phyloP scores from a whole-genome alignment of 2,329 filamentous ascomycete species.

The Botrytis porri region DNA sequence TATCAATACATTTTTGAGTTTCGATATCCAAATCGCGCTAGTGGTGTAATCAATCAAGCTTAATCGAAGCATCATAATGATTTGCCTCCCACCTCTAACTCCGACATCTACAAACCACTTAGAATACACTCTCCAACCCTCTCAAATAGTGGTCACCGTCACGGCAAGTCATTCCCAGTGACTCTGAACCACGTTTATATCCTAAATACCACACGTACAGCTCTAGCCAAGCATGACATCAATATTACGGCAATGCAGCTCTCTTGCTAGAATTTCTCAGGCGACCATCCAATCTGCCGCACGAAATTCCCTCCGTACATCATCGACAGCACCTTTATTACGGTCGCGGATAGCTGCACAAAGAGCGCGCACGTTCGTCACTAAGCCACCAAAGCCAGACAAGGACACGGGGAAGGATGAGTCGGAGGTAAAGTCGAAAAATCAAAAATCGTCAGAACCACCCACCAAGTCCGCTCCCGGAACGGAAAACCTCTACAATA shows the following conservation, averaged over 20 bases:
- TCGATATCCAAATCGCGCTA: conserved; percentile 16
- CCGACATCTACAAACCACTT: conserved; percentile 13
- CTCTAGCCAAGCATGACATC: conserved; percentile 57
- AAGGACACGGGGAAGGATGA: conserved; percentile 28
- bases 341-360: conserved; percentile 39
- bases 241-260: conserved; percentile 63
- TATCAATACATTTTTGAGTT: background rate
- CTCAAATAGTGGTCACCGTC: conserved; percentile 29
- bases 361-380: conserved; percentile 29
- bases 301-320: conserved; percentile 46
- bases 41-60: conserved; percentile 17
- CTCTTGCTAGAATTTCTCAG: conserved; percentile 61
- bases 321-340: conserved; percentile 41
- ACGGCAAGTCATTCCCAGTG: conserved; percentile 27
- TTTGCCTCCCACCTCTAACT: conserved; percentile 19
- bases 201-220: conserved; percentile 3
- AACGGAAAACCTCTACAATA: conserved; percentile 46
- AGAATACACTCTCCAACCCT: conserved; percentile 7
- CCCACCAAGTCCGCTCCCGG: conserved; percentile 39
- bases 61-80: conserved; percentile 19
- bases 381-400: conserved; percentile 25
- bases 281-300: conserved; percentile 52
- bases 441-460: conserved; percentile 38
- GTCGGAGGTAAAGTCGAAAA: conserved; percentile 32
- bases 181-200: conserved; percentile 21